Percentiles rank a stretch among this genome's conserved stretches.
Evolutionary conservation across 768 basidiomycete genomes (phyloP).

Genomic region (Leccinum subtestaceum): DNA sequence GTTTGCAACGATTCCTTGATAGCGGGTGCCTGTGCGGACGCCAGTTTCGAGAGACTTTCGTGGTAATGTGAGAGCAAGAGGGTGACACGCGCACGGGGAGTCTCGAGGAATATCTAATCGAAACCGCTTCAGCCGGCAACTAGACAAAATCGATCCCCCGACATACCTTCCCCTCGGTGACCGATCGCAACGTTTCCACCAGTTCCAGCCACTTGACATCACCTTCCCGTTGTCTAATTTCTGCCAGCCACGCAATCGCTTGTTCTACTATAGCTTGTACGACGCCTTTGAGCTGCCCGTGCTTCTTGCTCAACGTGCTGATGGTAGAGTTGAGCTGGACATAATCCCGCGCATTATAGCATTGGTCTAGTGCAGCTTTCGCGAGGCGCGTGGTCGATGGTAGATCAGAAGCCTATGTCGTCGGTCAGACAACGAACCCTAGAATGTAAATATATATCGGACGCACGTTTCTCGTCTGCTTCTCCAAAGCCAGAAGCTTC

Average conservation of each 20-base stretch:
- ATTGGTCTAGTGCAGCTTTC: conserved; percentile 67
- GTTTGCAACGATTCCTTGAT: conserved; percentile 72
- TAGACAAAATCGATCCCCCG: background rate
- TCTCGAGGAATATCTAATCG: conserved; percentile 89
- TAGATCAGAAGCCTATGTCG: conserved; percentile 83
- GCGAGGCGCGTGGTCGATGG: conserved; percentile 87
- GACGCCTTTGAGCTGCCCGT: conserved; percentile 91
- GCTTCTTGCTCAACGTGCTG: conserved; percentile 82
- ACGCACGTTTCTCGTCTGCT: conserved; percentile 92
- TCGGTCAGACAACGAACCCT: background rate
- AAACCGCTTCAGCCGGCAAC: background rate
- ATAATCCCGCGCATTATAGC: conserved; percentile 70
- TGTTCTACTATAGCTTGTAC: conserved; percentile 91
- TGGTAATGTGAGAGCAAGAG: conserved; percentile 82
- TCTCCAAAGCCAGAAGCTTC: conserved; percentile 85
- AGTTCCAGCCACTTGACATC: conserved; percentile 80
- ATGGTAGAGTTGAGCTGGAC: conserved; percentile 68
- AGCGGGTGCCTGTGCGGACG: conserved; percentile 37
- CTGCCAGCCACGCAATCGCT: conserved; percentile 77
- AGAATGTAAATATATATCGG: background rate
- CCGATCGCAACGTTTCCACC: conserved; percentile 82
- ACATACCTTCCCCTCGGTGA: conserved; percentile 95
- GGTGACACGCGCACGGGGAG: conserved; percentile 92
- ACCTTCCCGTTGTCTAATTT: conserved; percentile 66
- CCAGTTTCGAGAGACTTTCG: conserved; percentile 57